phyloP scores from a whole-genome alignment of 345 rosid species.

The Arabidopsis arenosa region DNA sequence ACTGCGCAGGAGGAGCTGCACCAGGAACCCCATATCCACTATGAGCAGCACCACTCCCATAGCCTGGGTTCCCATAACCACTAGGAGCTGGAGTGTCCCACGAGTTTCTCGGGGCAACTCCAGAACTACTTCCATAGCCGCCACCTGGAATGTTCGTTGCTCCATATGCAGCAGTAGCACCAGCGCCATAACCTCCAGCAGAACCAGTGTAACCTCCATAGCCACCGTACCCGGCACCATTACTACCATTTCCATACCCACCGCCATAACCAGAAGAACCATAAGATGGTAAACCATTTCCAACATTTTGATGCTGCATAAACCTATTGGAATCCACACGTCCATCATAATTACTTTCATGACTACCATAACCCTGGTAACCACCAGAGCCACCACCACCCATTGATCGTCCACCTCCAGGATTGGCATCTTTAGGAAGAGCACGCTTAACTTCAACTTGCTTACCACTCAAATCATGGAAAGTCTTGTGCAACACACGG shows the following conservation, averaged over 20 bases:
- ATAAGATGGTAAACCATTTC: constrained; percentile 73
- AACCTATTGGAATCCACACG: constrained; percentile 80
- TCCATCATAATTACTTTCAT: constrained; percentile 62
- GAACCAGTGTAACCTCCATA: constrained; percentile 72
- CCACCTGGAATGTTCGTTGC: constrained; percentile 31
- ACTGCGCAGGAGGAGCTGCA: constrained; percentile 64
- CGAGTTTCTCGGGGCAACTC: constrained; percentile 56
- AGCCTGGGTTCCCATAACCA: constrained; percentile 83
- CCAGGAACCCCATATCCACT: constrained; percentile 58
- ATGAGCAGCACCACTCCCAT: constrained; percentile 70
- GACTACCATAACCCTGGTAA: constrained; percentile 72
- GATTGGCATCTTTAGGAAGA: constrained; percentile 92
- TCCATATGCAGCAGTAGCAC: constrained; percentile 55
- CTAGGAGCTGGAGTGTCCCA: constrained; percentile 79
- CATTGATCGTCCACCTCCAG: constrained; percentile 73
- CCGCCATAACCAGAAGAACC: constrained; percentile 75
- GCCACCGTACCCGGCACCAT: constrained; percentile 73
- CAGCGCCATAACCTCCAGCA: constrained; percentile 68
- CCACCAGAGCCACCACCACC: constrained; percentile 77
- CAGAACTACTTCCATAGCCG: constrained; percentile 32
- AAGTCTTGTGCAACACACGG: constrained; percentile 76
- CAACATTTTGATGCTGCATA: constrained; percentile 67
- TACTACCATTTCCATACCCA: constrained; percentile 81
- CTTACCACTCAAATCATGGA: constrained; percentile 88
- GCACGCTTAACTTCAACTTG: constrained; percentile 97